A percentile compares a stretch with the other conserved stretches of the same genome.
Conservation (phyloP, 1,139 yeast genomes). For the Kodamaea alishanica region DNA sequence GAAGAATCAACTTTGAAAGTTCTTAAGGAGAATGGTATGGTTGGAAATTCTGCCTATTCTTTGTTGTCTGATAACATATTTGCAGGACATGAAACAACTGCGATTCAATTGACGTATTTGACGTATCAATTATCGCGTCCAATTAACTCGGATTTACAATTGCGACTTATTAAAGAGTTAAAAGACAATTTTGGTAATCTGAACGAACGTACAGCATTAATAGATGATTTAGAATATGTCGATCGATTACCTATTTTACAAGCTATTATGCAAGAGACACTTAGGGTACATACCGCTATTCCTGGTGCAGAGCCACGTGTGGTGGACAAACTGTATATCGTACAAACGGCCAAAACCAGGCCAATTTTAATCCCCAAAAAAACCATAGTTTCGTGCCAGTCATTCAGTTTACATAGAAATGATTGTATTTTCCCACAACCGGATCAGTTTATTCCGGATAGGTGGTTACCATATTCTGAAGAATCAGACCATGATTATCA, state of each 20-base stretch:
- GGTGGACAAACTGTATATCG: constrained; percentile 28
- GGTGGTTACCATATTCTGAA: constrained; percentile 49
- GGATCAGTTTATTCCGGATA: constrained; percentile 50
- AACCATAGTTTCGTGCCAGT: constrained; percentile 60
- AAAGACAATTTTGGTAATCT: constrained; percentile 29
- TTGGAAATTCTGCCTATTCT: constrained; percentile 36
- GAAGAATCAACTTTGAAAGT: constrained; percentile 30
- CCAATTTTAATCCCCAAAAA: constrained; percentile 45
- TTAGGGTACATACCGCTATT: constrained; percentile 63
- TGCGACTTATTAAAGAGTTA: constrained; percentile 42
- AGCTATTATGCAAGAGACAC: constrained; percentile 56
- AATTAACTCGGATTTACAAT: constrained; percentile 39
- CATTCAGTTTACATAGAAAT: constrained; percentile 61
- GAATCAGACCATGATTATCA: constrained; percentile 35
- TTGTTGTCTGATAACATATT: constrained; percentile 41
- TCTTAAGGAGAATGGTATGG: constrained; percentile 31
- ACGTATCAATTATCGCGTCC: constrained; percentile 60
- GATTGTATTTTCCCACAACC: constrained; percentile 49
- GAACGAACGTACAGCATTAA: constrained; percentile 15
- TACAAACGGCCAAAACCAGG: constrained; percentile 18
- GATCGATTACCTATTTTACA: constrained; percentile 54
- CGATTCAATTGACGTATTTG: constrained; percentile 58
- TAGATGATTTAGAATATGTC: constrained; percentile 35
- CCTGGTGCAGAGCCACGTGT: constrained; percentile 73
- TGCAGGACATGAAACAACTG: constrained; percentile 81